A percentile compares a stretch with the other conserved stretches of the same genome.
These are phyloP conservation scores for Camelina laxa DNA, from an alignment of 345 rosid species.

Conservation along the genomic window DNA sequence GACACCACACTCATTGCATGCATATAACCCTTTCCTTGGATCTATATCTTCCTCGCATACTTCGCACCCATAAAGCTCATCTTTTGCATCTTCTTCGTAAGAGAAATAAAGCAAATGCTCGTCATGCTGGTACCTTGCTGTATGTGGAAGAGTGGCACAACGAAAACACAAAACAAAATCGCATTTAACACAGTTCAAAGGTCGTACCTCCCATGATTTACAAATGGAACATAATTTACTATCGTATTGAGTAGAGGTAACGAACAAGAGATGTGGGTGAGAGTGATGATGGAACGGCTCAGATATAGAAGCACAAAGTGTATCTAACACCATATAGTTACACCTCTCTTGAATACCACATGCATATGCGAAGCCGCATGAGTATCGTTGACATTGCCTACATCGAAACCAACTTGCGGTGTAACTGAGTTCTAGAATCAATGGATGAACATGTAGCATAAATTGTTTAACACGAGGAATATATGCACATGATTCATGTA, in stretches of 20 bases:
- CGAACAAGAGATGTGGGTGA: constrained; percentile 15
- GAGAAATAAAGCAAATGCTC: background rate
- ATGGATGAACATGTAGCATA: constrained; percentile 20
- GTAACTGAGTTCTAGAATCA: background rate
- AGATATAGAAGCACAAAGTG: constrained; percentile 11
- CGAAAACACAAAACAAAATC: constrained; percentile 3
- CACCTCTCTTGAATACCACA: background rate
- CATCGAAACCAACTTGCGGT: background rate
- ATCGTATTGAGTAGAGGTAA: background rate
- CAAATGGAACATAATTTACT: background rate
- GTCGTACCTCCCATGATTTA: background rate
- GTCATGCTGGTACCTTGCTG: background rate
- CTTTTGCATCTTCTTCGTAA: background rate
- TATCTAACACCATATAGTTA: background rate
- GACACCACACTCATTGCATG: constrained; percentile 9
- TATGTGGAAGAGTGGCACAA: constrained; percentile 26
- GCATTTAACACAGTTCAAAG: background rate
- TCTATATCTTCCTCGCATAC: constrained; percentile 5
- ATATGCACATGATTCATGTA: constrained; percentile 31
- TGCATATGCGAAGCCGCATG: background rate
- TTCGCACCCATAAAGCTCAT: background rate
- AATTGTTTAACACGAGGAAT: background rate
- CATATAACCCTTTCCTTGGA: constrained; percentile 1
- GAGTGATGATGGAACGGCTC: background rate
- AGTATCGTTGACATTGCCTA: background rate